phyloP scores from a whole-genome alignment of 2,329 filamentous ascomycete species.

The Phaeoacremonium minimum region DNA sequence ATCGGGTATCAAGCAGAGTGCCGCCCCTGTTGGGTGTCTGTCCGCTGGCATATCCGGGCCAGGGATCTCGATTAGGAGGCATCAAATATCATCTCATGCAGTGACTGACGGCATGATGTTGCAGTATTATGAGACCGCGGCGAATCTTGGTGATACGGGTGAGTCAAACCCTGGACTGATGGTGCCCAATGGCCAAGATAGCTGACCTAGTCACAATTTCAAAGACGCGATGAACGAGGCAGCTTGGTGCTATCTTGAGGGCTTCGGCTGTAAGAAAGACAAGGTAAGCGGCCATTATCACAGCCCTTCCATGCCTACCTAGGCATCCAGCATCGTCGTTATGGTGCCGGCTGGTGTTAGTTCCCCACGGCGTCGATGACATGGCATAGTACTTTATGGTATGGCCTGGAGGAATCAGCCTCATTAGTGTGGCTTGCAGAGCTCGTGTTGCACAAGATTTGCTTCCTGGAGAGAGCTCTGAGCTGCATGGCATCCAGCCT shows the following conservation, averaged over 20 bases:
- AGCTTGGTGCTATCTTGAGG: constrained; percentile 92
- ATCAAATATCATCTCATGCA: neutral
- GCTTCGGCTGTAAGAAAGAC: constrained; percentile 97
- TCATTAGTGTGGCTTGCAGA: constrained; percentile 1
- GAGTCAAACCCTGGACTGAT: constrained; percentile 22
- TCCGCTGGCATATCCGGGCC: neutral
- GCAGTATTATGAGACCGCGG: constrained; percentile 95
- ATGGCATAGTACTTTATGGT: neutral
- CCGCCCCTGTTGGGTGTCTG: neutral
- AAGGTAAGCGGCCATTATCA: constrained; percentile 67
- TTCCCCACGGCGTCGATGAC: too few species aligned
- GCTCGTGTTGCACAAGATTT: neutral
- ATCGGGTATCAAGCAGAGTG: neutral
- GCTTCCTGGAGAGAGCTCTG: too few species aligned
- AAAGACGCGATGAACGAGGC: constrained; percentile 95
- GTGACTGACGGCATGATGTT: constrained; percentile 5
- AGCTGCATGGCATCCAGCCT: too few species aligned
- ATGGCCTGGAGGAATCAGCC: constrained; percentile 4
- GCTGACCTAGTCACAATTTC: constrained; percentile 20
- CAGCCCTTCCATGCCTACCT: too few species aligned
- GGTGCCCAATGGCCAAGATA: constrained; percentile 6
- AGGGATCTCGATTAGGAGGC: neutral
- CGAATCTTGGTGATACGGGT: constrained; percentile 88
- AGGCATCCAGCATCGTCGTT: too few species aligned
- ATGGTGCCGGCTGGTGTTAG: too few species aligned